Evolutionary conservation across 2,329 filamentous ascomycete genomes (phyloP).

Genomic region (Intubia oerlemansii): DNA sequence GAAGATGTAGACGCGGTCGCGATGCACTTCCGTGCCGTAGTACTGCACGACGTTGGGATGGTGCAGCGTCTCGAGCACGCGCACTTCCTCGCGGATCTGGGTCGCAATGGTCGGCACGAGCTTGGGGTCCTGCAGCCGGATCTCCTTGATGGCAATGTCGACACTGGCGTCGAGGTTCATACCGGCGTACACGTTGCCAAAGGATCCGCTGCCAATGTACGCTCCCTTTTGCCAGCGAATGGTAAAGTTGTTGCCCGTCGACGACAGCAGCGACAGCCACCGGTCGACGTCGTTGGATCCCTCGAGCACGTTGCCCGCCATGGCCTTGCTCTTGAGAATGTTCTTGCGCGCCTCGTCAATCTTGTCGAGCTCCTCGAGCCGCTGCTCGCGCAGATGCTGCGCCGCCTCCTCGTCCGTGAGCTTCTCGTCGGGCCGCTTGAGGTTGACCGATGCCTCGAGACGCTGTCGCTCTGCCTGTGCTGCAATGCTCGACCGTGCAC

Average conservation of each 20-base stretch:
- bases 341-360: constrained; percentile 64
- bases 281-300: constrained; percentile 90
- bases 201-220: constrained; percentile 89
- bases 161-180: constrained; percentile 95
- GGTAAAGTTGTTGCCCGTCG: constrained; percentile 83
- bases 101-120: constrained; percentile 83
- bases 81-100: constrained; percentile 95
- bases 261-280: constrained; percentile 81
- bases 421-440: constrained; percentile 50
- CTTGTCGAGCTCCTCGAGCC: constrained; percentile 47
- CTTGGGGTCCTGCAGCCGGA: constrained; percentile 88
- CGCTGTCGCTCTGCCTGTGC: constrained; percentile 86
- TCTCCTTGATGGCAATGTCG: constrained; percentile 97
- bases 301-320: constrained; percentile 76
- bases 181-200: constrained; percentile 90
- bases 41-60: constrained; percentile 97
- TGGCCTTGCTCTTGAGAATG: constrained; percentile 66
- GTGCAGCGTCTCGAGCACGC: constrained; percentile 81
- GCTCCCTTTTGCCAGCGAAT: constrained; percentile 98
- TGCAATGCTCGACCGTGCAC: constrained; percentile 76
- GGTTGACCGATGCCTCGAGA: constrained; percentile 63
- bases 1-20: constrained; percentile 99
- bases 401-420: constrained; percentile 72
- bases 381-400: constrained; percentile 51
- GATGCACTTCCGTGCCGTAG: constrained; percentile 92